Percentiles rank a stretch among this genome's conserved stretches.
Evolutionary conservation across 108 stramenopile species (phyloP).

Genomic region (Fragilaria crotonensis): DNA sequence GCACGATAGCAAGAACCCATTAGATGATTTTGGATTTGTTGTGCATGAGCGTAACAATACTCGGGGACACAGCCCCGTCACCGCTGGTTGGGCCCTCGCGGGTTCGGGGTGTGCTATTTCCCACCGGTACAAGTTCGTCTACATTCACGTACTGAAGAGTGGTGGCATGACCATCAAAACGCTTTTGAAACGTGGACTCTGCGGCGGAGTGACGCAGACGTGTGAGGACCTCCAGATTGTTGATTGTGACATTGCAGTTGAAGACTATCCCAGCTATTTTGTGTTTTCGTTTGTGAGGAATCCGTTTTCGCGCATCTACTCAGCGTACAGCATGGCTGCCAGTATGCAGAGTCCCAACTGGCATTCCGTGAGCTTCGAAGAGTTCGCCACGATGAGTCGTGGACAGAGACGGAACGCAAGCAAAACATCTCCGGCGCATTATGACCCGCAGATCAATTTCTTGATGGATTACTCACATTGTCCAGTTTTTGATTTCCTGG

Average conservation of each 20-base stretch:
- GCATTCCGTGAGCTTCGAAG: background rate
- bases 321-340: slow-evolving; percentile 29
- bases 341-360: slow-evolving; percentile 8
- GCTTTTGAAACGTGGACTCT: slow-evolving; percentile 26
- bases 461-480: slow-evolving; percentile 1
- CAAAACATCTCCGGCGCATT: background rate
- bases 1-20: no score
- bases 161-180: slow-evolving; percentile 31
- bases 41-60: background rate
- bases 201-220: slow-evolving; percentile 16
- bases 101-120: slow-evolving; percentile 28
- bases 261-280: slow-evolving; percentile 28
- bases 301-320: slow-evolving; percentile 32
- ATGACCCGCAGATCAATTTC: slow-evolving; percentile 1
- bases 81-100: slow-evolving; percentile 10
- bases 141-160: slow-evolving; percentile 33
- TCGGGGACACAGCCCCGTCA: background rate
- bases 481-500: slow-evolving; percentile 12
- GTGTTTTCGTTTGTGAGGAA: slow-evolving; percentile 33
- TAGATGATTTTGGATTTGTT: background rate
- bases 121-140: slow-evolving; percentile 29
- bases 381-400: background rate
- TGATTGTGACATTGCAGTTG: slow-evolving; percentile 12
- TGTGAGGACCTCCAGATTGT: slow-evolving; percentile 11
- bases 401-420: background rate